Base-by-base conservation (phyloP, 1,284 basidiomycete species). In the Paramarasmius palmivorus region DNA sequence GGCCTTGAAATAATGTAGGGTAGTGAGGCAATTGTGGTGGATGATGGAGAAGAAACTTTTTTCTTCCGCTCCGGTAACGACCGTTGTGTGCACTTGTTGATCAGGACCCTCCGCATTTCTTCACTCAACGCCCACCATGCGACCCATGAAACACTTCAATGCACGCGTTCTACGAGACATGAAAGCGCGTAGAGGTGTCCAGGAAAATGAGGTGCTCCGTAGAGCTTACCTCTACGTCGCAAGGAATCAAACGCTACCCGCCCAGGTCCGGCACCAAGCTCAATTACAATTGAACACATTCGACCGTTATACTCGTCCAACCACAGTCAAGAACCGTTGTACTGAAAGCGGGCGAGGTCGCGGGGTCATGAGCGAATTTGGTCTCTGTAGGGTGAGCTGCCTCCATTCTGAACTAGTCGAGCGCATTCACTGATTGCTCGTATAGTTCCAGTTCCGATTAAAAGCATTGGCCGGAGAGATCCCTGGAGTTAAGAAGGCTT, bases 271-370 rank as follows among this genome's bases (percentile, higher is more conserved):
- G 56, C 93, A 96, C 72, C 92, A 95, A 65, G 95, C 96, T n/a
- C 95, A 98, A 70, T 77, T 98, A 55, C 92, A 96, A 66, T 81
- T 98, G 52, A 96, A 95, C 72, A 84, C 86, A 19, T 93, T 97
- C 64, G 88, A 83, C 55, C 82, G 83, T 47, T 91, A 92, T 69
- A 88, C 92, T 8, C 84, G 91, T 35, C 90, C 92, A 19, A 86
- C 84, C 7, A 88, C 84, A 2, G 92, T 98, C 22, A 93, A 92
- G 71, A 94, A 95, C 69, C 78, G 94, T 17, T 98, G 95, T 64
- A 74, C 77, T 32, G 91, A 88, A 71, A 88, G 92, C 5, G 95
- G 95, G 0, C 78, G 86, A 56, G 94, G 93, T 1, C 76, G 93
- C 56, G 95, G 93, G 52, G 78, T 98, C 48, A 89, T 98, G 60